Percentiles rank a stretch among this genome's conserved stretches.
Conservation (phyloP, 768 basidiomycete genomes). For the Phylloporus arenicola region DNA sequence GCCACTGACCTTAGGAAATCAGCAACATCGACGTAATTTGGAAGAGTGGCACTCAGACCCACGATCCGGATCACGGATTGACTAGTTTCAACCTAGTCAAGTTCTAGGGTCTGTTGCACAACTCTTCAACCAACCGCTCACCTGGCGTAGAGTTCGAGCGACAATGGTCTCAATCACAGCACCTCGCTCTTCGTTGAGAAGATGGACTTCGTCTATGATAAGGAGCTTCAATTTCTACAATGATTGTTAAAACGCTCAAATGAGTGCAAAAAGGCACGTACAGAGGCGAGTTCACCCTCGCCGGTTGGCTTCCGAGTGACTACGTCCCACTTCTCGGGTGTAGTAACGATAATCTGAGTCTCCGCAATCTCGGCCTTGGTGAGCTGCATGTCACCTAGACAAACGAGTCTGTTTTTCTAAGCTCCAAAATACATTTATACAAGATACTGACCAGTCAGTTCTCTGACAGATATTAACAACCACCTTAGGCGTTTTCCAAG, state of each 20-base stretch:
- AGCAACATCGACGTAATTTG: constrained; percentile 95
- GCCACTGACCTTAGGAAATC: constrained; percentile 77
- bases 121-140: constrained; percentile 20
- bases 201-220: constrained; percentile 96
- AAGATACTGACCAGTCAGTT: constrained; percentile 68
- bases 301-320: constrained; percentile 96
- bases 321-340: constrained; percentile 99
- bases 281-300: constrained; percentile 93
- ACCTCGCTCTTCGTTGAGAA: constrained; percentile 95
- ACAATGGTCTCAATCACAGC: constrained; percentile 98
- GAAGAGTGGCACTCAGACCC: constrained; percentile 92
- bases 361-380: constrained; percentile 89
- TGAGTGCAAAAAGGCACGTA: constrained; percentile 33
- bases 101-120: neutral
- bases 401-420: neutral
- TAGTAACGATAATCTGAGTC: constrained; percentile 97
- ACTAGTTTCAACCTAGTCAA: constrained; percentile 80
- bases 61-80: constrained; percentile 96
- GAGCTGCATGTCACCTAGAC: constrained; percentile 87
- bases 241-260: neutral
- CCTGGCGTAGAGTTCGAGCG: constrained; percentile 89
- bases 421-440: neutral
- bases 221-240: constrained; percentile 82
- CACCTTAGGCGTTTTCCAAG: constrained; percentile 84
- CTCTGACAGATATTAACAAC: constrained; percentile 81